Evolutionary conservation across 768 basidiomycete species (phyloP).

Genomic region (Chiua virens): DNA sequence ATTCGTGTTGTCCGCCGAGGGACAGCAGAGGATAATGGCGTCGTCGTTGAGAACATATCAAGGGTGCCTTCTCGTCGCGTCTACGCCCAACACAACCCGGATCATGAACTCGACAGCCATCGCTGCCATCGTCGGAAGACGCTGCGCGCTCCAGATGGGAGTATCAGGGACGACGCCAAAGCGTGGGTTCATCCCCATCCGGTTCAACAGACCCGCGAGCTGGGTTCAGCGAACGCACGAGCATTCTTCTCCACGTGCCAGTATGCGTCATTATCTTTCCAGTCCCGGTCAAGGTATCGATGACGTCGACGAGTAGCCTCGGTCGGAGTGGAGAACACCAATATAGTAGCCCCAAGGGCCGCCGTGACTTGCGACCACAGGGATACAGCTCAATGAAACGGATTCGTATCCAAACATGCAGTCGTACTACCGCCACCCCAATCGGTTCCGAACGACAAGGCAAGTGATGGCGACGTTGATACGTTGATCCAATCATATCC

Average conservation of each 20-base stretch:
- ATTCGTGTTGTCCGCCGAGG: too few species aligned
- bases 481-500: conserved; percentile 12
- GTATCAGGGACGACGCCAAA: not conserved
- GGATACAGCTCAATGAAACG: not conserved
- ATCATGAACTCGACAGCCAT: too few species aligned
- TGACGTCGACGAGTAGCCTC: not conserved
- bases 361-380: conserved; percentile 4
- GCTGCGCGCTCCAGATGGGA: not conserved
- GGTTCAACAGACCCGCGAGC: not conserved
- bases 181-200: not conserved
- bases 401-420: conserved; percentile 1
- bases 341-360: not conserved
- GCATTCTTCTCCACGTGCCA: too few species aligned
- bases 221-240: too few species aligned
- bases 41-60: too few species aligned
- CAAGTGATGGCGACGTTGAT: not conserved
- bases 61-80: too few species aligned
- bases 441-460: conserved; percentile 15
- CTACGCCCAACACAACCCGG: too few species aligned
- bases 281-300: too few species aligned
- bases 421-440: not conserved
- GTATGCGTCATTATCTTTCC: too few species aligned
- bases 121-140: too few species aligned
- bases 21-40: too few species aligned
- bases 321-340: not conserved